A percentile compares a stretch with the other conserved stretches of the same genome.
phyloP scores from a whole-genome alignment of 73 alveolate species.

The Urostyla sp. region DNA sequence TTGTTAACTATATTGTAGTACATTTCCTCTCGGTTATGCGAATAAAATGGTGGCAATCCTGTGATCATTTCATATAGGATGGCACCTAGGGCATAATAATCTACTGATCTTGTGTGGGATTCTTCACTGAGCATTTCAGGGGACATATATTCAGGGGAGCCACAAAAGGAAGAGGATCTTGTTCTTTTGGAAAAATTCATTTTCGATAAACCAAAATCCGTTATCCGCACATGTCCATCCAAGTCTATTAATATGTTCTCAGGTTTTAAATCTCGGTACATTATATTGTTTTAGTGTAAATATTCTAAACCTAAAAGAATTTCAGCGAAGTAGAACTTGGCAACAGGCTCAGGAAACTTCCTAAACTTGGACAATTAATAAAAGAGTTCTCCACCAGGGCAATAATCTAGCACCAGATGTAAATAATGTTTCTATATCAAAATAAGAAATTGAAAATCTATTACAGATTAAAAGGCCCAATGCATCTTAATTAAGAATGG shows the following conservation, averaged over 20 bases:
- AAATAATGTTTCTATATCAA: conserved; percentile 51
- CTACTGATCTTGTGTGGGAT: conserved; percentile 78
- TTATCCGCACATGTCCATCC: conserved; percentile 87
- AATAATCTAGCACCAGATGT: conserved; percentile 86
- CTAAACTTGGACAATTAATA: conserved; percentile 69
- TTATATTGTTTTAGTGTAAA: conserved; percentile 61
- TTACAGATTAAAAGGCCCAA: conserved; percentile 66
- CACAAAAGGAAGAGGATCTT: conserved; percentile 80
- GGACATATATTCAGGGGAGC: conserved; percentile 90
- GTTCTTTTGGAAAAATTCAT: conserved; percentile 59
- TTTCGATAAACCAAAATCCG: conserved; percentile 91
- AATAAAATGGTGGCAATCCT: conserved; percentile 95
- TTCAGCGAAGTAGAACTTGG: conserved; percentile 75
- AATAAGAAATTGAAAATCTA: neutral
- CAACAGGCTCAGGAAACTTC: conserved; percentile 78
- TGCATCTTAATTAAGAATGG: conserved; percentile 63
- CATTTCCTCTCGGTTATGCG: conserved; percentile 67
- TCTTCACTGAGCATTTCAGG: conserved; percentile 90
- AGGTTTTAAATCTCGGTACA: conserved; percentile 81
- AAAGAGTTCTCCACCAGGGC: conserved; percentile 88
- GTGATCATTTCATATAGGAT: conserved; percentile 86
- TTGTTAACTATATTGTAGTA: conserved; percentile 69
- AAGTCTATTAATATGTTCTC: conserved; percentile 88
- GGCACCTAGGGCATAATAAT: conserved; percentile 91
- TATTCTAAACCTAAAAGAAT: conserved; percentile 64